Evolutionary conservation across 352 stramenopile genomes (phyloP), one percentile per base, ranked within the genome.

Genomic region (Pythium aquatile): DNA sequence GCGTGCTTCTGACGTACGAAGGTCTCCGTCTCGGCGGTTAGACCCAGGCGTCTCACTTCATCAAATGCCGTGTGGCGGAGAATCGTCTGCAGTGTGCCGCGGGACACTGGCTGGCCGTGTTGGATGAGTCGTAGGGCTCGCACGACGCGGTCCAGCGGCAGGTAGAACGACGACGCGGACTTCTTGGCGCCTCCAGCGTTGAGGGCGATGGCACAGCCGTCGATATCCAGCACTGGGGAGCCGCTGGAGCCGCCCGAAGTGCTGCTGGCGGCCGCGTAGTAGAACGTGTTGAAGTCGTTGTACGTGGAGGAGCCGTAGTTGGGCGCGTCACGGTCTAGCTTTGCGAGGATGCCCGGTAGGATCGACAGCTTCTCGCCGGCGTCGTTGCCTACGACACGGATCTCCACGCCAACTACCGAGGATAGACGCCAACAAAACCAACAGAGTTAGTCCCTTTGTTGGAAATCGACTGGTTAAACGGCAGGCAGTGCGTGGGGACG

Each of bases 221-320:
- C 76, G 51, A 91, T 87, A 67, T 96, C 88, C 16, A 97, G 75
- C 49, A 98, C 91, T 8, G 91, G 91, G 10, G 81, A 95, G 16
- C 91, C 91, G 40, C 89, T 97, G 0, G 85, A 96, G 4, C 91
- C 91, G 30, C 91, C 91, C 0, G 82, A 95, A 6, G 90, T 98
- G 57, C 79, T 94, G 64, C 83, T 93, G 2, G 88, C 88, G 0
- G 91, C 90, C 8, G 83, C 83, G 67, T 92, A 94, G 73, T 98
- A 98, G 53, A 98, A 98, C 24, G 90, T 98, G 66, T 97, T 97
- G 61, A 96, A 96, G 66, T 98, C 92, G 37, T 96, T 95, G 81
- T 97, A 97, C 17, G 79, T 85, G 39, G 67, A 79, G 3, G 79
- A 90, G 24, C 86, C 85, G 59, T 98, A 98, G 39, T 88, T 84